Evolutionary conservation across 2,329 filamentous ascomycete genomes (phyloP), one percentile per base, ranked within the genome.

Genomic region (Alternaria sp.): DNA sequence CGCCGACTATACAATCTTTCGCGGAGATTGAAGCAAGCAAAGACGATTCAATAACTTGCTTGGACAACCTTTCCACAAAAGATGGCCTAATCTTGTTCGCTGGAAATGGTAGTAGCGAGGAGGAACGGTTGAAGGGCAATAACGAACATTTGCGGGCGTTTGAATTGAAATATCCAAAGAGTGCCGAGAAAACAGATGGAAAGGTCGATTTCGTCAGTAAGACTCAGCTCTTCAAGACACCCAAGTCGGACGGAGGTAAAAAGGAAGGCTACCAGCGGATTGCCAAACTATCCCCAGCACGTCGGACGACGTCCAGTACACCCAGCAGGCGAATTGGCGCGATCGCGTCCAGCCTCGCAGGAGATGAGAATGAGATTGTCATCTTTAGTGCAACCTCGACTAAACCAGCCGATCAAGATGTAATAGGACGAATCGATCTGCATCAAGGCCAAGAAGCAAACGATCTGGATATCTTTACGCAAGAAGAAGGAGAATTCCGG

Each of bases 131-230:
- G 69, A 88, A 89, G 66, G 92, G 91, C 66, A 90, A 87, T 74
- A 97, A 97, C 77, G 85, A 92, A 73, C 94, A 97, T 80, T 88
- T 98, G 66, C 88, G 93, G 66, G 86, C 92, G 10, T 91, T 97
- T 72, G 84, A 86, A 64, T 84, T 95, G 65, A 78, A 82, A 61
- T 84, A 85, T 65, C 85, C 85, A 1, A 81, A 82, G 56, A 66
- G 77, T 27, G 71, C 69, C 11, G 67, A 74, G 62, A 64, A 71
- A 65, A 50, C 65, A 3, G 67, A 77, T 22, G 78, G 73, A 20
- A 79, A 76, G 36, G 81, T 84, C 27, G 78, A 78, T 28, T 74
- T 81, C 8, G 70, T 87, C 40, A 85, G 85, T 46, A 85, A 85
- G 63, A 79, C 80, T 10, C 81, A 81, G 6, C 74, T 88, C 5